Percentiles rank a stretch among this genome's conserved stretches.
phyloP scores from a whole-genome alignment of 257 asterid species.

The Petrea volubilis region DNA sequence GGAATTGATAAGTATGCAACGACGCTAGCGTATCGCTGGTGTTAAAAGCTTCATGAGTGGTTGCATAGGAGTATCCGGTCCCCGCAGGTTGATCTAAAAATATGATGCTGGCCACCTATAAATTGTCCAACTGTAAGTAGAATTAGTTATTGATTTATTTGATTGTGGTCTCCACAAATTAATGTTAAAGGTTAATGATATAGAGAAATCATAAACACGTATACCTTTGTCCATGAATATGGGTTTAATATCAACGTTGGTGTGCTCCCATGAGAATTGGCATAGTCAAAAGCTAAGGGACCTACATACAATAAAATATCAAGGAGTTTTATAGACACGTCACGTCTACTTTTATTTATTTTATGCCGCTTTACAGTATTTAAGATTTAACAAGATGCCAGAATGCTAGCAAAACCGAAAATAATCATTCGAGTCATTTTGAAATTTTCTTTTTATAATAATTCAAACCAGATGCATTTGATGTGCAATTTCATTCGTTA shows the following conservation, averaged over 20 bases:
- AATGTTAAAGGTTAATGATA: too few relatives aligned
- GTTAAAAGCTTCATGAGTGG: conserved; percentile 16
- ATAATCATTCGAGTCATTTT: too few relatives aligned
- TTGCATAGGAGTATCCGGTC: conserved; percentile 32
- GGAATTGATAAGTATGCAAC: conserved; percentile 7
- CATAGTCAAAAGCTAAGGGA: conserved; percentile 36
- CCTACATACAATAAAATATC: conserved; percentile 31
- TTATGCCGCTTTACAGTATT: too few relatives aligned
- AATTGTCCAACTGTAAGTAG: not conserved
- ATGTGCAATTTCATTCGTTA: too few relatives aligned
- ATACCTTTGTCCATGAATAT: conserved; percentile 46
- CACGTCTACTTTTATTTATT: too few relatives aligned
- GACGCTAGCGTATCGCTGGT: conserved; percentile 8
- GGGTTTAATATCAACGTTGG: conserved; percentile 35
- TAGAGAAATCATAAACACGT: too few relatives aligned
- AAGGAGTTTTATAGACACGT: not conserved
- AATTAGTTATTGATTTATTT: too few relatives aligned
- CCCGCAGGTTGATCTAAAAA: conserved; percentile 34
- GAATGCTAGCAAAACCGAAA: too few relatives aligned
- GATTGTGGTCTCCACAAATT: too few relatives aligned
- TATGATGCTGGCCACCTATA: conserved; percentile 27
- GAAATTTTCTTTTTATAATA: too few relatives aligned
- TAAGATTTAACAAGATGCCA: too few relatives aligned
- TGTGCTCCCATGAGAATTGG: conserved; percentile 29
- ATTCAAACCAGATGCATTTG: too few relatives aligned